phyloP scores from a whole-genome alignment of 2,329 filamentous ascomycete species.

The Dothidotthia symphoricarpi region DNA sequence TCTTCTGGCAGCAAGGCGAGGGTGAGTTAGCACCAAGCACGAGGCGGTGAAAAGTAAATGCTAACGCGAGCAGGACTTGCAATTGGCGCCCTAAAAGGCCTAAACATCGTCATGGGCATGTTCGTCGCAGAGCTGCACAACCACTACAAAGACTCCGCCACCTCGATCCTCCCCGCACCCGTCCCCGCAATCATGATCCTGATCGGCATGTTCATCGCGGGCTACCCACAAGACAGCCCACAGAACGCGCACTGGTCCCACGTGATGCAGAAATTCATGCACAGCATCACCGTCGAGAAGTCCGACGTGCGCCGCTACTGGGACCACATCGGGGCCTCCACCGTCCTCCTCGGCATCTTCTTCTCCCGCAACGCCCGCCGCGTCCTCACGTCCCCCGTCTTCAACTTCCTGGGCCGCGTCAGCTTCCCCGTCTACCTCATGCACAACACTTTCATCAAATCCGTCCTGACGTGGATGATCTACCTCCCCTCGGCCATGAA shows the following conservation, averaged over 20 bases:
- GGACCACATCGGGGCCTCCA: constrained; percentile 51
- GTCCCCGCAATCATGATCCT: constrained; percentile 53
- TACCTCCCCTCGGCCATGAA: constrained; percentile 45
- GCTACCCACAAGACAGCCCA: constrained; percentile 58
- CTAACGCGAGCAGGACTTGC: constrained; percentile 33
- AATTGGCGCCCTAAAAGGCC: constrained; percentile 42
- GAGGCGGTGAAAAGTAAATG: not conserved
- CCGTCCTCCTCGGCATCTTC: constrained; percentile 54
- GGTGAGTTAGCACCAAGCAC: constrained; percentile 16
- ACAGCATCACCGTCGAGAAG: constrained; percentile 48
- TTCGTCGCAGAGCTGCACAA: constrained; percentile 61
- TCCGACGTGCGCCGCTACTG: constrained; percentile 53
- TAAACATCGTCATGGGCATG: constrained; percentile 62
- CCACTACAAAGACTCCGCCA: constrained; percentile 50
- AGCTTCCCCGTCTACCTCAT: constrained; percentile 65
- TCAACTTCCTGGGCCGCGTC: constrained; percentile 63
- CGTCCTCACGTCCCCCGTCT: constrained; percentile 54
- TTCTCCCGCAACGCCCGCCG: constrained; percentile 54
- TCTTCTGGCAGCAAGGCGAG: constrained; percentile 41
- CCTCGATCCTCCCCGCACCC: constrained; percentile 49
- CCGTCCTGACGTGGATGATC: constrained; percentile 60
- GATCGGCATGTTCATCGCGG: constrained; percentile 57
- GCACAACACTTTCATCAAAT: constrained; percentile 61
- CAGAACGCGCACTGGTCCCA: constrained; percentile 57
- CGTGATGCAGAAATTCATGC: constrained; percentile 46